Evolutionary conservation across 495 filamentous ascomycete genomes (phyloP).

Genomic region (Tuber aestivum): DNA sequence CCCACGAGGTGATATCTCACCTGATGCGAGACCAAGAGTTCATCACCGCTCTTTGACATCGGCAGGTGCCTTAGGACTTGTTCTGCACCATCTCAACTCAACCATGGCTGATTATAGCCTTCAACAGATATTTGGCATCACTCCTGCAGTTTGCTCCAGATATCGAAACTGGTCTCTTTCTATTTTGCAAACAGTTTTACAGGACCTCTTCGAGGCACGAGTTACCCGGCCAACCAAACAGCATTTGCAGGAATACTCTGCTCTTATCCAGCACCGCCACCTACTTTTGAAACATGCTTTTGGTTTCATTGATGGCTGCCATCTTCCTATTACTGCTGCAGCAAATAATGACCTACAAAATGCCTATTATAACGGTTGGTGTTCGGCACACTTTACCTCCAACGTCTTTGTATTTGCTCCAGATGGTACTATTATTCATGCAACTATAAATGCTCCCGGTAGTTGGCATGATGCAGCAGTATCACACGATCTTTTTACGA

Average conservation of each 20-base stretch:
- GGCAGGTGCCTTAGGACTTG: background rate
- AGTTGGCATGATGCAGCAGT: conserved; percentile 14
- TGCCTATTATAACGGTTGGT: background rate
- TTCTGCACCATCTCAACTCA: background rate
- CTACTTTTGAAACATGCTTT: background rate
- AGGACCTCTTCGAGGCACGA: background rate
- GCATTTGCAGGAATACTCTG: background rate
- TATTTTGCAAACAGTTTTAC: background rate
- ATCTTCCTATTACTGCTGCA: background rate
- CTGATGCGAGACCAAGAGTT: background rate
- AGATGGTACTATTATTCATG: conserved; percentile 10
- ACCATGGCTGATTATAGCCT: background rate
- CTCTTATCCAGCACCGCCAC: background rate
- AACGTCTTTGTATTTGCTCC: conserved; percentile 13
- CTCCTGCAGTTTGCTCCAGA: background rate
- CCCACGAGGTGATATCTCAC: background rate
- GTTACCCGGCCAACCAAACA: background rate
- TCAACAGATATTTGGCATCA: background rate
- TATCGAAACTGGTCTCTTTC: background rate
- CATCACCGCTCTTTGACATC: background rate
- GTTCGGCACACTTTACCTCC: conserved; percentile 6
- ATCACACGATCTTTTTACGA: background rate
- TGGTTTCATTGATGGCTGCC: background rate
- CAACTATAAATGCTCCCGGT: conserved; percentile 8
- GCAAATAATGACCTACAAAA: background rate